Evolutionary conservation across 371 early-diverging fungal genomes (phyloP).

Genomic region (Mucor mucedo): DNA sequence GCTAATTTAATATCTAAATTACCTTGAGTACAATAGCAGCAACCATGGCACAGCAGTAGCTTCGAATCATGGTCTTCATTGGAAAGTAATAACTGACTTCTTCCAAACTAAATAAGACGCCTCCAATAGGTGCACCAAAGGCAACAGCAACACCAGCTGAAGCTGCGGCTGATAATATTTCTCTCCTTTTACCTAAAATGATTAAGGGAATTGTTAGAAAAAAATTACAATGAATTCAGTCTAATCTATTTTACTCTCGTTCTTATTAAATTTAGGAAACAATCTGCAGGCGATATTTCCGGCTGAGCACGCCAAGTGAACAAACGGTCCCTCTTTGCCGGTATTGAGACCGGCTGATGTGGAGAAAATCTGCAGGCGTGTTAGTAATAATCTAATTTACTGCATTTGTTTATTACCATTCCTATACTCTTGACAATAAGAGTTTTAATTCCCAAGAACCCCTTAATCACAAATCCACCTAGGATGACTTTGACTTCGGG

Average conservation of each 20-base stretch:
- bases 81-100: constrained; percentile 94
- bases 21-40: constrained; percentile 85
- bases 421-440: constrained; percentile 86
- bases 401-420: constrained; percentile 55
- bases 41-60: constrained; percentile 89
- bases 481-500: constrained; percentile 95
- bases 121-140: constrained; percentile 94
- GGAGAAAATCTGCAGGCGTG: constrained; percentile 56
- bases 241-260: constrained; percentile 63
- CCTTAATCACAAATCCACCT: constrained; percentile 90
- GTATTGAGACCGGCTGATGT: constrained; percentile 84
- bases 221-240: too few species aligned
- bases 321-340: constrained; percentile 96
- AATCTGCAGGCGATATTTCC: constrained; percentile 84
- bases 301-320: constrained; percentile 91
- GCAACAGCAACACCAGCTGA: constrained; percentile 94
- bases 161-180: constrained; percentile 85
- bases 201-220: not conserved
- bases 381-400: constrained; percentile 4
- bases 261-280: constrained; percentile 83
- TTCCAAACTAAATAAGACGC: constrained; percentile 87
- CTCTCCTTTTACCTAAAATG: constrained; percentile 65
- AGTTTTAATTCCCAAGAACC: constrained; percentile 87
- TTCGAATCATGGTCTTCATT: constrained; percentile 87
- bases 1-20: constrained; percentile 16